phyloP scores from a whole-genome alignment of 2,329 filamentous ascomycete genomes.

The Calonectria crousiana region DNA sequence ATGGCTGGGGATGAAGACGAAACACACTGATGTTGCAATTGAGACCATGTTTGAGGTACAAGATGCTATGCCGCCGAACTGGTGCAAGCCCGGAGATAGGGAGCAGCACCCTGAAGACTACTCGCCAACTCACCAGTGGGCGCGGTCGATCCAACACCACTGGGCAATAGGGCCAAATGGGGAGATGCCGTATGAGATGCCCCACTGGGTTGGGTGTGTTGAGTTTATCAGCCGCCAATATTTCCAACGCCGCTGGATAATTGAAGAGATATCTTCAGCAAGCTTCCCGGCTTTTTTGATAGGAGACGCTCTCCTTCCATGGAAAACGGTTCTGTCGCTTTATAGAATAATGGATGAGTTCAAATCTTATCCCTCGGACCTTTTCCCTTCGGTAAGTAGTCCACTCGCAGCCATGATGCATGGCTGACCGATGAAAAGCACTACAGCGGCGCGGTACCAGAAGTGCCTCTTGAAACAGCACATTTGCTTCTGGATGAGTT shows the following conservation, averaged over 20 bases:
- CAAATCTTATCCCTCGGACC: constrained; percentile 45
- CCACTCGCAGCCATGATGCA: too few relatives aligned
- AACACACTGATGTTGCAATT: constrained; percentile 44
- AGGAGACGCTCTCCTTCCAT: constrained; percentile 51
- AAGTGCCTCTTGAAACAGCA: constrained; percentile 31
- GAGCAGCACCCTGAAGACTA: constrained; percentile 50
- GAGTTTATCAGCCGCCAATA: constrained; percentile 48
- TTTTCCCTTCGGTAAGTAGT: constrained; percentile 42
- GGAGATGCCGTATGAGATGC: constrained; percentile 35
- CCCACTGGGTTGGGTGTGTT: constrained; percentile 37
- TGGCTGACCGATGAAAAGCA: not conserved
- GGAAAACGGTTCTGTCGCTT: constrained; percentile 50
- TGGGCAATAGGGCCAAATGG: constrained; percentile 35
- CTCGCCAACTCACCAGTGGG: constrained; percentile 48
- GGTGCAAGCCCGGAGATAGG: constrained; percentile 49
- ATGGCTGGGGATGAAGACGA: constrained; percentile 47
- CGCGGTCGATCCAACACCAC: constrained; percentile 43
- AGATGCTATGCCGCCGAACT: constrained; percentile 47
- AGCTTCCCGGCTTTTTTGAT: constrained; percentile 48
- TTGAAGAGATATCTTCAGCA: constrained; percentile 51
- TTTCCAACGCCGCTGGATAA: constrained; percentile 52
- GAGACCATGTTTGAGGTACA: constrained; percentile 44
- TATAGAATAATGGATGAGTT: constrained; percentile 52
- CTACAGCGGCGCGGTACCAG: constrained; percentile 10
- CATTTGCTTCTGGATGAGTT: constrained; percentile 32